Base-by-base conservation (phyloP, 345 rosid genomes). In the Pistacia integerrima region DNA sequence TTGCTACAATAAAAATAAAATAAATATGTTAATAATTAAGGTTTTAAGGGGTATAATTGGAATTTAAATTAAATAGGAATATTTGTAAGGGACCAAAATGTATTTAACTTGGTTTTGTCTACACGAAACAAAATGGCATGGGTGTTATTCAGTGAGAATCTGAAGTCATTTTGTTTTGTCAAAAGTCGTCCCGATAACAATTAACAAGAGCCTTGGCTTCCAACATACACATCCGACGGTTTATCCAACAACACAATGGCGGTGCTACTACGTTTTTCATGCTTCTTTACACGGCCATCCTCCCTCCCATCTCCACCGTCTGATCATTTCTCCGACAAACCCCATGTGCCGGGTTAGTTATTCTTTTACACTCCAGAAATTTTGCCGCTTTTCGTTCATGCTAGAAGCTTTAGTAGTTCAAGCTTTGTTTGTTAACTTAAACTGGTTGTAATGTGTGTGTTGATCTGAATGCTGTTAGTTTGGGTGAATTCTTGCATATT, bases 211-310 rank as follows among this genome's bases (percentile, higher is more conserved):
- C 0, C 38, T 4, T 2, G 25, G 57, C 5, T 46, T 57, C 11
- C 22, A 63, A 33, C 28, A 22, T 61, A 52, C 51, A 0, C 33
- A 58, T 46, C 51, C 6, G n/a, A 74, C 69, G 60, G 74, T 52
- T 81, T 75, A 82, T 84, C 87, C 82, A 48, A 6, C 64, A 51
- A 77, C 76, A 63, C 36, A 62, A 76, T 87, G 95, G 84, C 88
- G 66, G 84, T 83, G 79, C 55, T 84, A 41, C 67, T 87, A 79
- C 90, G 90, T 74, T 87, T 91, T 80, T 80, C 87, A 75, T 79
- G 84, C 83, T 82, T 81, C 85, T 73, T 79, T 57, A 46, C 80
- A 57, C 76, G 80, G 68, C 81, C 88, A 71, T 67, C 63, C 77
- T 56, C 74, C 16, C 74, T 69, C 44, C 74, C 49, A 62, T 77